Percentiles rank a stretch among this genome's conserved stretches.
Conservation (phyloP, 257 asterid genomes). For the Coffea eugenioides region DNA sequence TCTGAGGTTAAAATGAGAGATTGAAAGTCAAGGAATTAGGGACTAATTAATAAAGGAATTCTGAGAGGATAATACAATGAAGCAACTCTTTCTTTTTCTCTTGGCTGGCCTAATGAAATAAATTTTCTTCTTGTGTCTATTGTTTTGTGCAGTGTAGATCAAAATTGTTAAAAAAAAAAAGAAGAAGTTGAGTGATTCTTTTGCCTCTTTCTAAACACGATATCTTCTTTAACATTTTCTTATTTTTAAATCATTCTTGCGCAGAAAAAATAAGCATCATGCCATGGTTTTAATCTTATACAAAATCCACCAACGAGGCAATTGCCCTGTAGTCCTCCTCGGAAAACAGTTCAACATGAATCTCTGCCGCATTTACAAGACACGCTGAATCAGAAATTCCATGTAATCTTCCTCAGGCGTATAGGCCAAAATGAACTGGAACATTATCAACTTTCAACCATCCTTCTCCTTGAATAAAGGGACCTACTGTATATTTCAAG, state of each 20-base stretch:
- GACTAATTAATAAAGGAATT: not conserved
- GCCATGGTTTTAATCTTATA: not conserved
- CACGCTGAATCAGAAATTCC: not conserved
- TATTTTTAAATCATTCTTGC: not conserved
- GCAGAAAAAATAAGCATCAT: not conserved
- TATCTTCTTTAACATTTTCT: not conserved
- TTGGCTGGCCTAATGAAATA: slow-evolving; percentile 9
- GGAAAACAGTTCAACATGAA: not conserved
- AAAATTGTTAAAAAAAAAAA: not conserved
- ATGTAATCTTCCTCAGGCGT: slow-evolving; percentile 18
- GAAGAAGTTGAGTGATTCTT: not conserved
- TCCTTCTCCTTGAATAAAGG: slow-evolving; percentile 67
- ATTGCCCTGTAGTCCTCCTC: slow-evolving; percentile 1
- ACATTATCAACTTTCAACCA: slow-evolving; percentile 31
- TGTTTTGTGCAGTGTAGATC: not conserved
- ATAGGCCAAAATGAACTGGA: slow-evolving; percentile 65
- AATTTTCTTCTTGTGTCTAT: slow-evolving; percentile 1
- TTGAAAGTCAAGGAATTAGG: not conserved
- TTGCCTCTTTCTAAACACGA: slow-evolving; percentile 1
- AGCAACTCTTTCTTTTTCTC: not conserved
- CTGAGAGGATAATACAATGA: not conserved
- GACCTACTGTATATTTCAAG: slow-evolving; percentile 44
- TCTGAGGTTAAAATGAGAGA: not conserved
- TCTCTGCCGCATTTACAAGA: not conserved
- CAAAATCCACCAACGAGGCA: slow-evolving; percentile 14